phyloP scores from a whole-genome alignment of 306 rosid genomes.

The Prinsepia uniflora region DNA sequence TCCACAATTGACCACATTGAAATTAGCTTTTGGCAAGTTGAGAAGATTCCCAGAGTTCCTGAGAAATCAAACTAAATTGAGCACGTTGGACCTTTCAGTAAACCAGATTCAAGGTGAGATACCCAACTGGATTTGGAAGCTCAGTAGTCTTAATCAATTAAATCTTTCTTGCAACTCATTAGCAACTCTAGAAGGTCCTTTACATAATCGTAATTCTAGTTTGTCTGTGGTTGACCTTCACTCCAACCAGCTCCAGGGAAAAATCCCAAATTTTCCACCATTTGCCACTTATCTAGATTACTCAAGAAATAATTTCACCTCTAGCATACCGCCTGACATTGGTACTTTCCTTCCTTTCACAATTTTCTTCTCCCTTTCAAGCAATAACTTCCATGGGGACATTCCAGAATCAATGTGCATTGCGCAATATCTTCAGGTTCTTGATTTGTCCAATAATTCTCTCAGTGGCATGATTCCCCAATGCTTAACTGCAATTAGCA shows the following conservation, averaged over 20 bases:
- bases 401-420: conserved; percentile 40
- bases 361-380: conserved; percentile 26
- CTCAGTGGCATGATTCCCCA: conserved; percentile 23
- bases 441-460: conserved; percentile 32
- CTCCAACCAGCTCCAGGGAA: conserved; percentile 29
- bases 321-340: background rate
- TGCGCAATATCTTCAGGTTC: conserved; percentile 18
- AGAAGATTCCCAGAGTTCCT: conserved; percentile 31
- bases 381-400: background rate
- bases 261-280: background rate
- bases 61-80: conserved; percentile 19
- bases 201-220: background rate
- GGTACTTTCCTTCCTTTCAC: rapidly evolving
- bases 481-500: conserved; percentile 8
- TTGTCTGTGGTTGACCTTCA: conserved; percentile 32
- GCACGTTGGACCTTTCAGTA: conserved; percentile 34
- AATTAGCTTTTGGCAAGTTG: conserved; percentile 37
- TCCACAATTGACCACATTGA: conserved; percentile 7
- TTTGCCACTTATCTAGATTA: conserved; percentile 6
- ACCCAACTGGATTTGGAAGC: conserved; percentile 51
- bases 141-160: background rate
- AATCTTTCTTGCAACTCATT: conserved; percentile 49
- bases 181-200: background rate
- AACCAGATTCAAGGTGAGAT: conserved; percentile 37
- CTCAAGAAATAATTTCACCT: conserved; percentile 26